phyloP scores from a whole-genome alignment of 2,329 filamentous ascomycete species.

The Paracorniculantispora psalliotae region DNA sequence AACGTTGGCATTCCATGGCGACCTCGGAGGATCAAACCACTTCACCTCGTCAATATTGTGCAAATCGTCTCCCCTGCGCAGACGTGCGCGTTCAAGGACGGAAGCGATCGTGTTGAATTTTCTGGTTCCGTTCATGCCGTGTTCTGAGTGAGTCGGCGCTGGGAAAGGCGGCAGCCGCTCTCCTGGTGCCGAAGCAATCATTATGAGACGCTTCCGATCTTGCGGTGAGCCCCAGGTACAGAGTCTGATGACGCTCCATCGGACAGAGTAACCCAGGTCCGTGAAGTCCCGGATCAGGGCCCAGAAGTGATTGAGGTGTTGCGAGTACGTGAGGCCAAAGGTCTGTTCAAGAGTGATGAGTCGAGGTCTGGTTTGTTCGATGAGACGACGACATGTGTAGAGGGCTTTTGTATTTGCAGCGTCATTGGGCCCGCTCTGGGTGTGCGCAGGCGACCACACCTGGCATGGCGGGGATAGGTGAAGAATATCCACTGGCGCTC shows the following conservation, averaged over 20 bases:
- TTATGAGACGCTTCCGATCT: conserved; percentile 46
- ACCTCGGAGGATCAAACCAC: conserved; percentile 24
- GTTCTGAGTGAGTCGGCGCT: conserved; percentile 49
- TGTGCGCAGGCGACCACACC: conserved; percentile 68
- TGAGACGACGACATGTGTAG: conserved; percentile 48
- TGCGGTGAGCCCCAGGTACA: conserved; percentile 48
- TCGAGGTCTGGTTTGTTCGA: conserved; percentile 57
- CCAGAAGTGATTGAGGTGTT: conserved; percentile 52
- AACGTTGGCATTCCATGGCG: conserved; percentile 40
- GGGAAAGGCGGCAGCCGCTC: conserved; percentile 66
- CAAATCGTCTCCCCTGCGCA: conserved; percentile 30
- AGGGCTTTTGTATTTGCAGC: conserved; percentile 61
- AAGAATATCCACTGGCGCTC: conserved; percentile 56
- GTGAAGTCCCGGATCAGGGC: conserved; percentile 61
- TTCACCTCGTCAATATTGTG: conserved; percentile 33
- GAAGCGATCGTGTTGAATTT: conserved; percentile 35
- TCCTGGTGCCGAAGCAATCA: conserved; percentile 61
- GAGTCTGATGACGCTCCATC: conserved; percentile 59
- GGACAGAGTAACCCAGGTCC: conserved; percentile 59
- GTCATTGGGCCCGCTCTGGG: conserved; percentile 61
- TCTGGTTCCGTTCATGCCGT: conserved; percentile 29
- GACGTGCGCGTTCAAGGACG: conserved; percentile 43
- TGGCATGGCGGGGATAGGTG: conserved; percentile 78
- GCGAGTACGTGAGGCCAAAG: conserved; percentile 55
- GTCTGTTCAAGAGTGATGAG: conserved; percentile 78